These are phyloP conservation scores for Xylaria longipes DNA, from an alignment of 495 filamentous ascomycete genomes.

Conservation along the genomic window DNA sequence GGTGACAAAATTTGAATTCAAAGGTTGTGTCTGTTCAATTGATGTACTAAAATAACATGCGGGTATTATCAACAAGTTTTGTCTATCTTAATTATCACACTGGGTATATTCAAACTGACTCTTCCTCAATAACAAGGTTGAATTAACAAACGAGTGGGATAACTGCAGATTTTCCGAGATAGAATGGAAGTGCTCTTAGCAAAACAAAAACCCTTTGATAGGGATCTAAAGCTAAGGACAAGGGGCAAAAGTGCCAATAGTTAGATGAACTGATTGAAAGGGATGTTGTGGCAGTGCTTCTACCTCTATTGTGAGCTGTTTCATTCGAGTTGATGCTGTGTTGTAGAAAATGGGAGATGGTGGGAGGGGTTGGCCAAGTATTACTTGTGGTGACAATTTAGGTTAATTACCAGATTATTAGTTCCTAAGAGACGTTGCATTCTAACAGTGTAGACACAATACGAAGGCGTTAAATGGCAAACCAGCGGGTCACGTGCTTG, in stretches of 20 bases:
- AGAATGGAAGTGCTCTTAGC: background rate
- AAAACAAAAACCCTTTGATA: background rate
- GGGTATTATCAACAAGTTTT: background rate
- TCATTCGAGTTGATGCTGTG: too few species aligned
- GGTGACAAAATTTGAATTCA: background rate
- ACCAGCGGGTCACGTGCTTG: background rate
- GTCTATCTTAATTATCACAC: background rate
- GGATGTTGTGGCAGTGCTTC: too few species aligned
- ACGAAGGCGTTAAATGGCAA: background rate
- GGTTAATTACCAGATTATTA: background rate
- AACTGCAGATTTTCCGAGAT: background rate
- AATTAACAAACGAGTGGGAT: background rate
- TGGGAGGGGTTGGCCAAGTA: too few species aligned
- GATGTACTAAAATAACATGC: background rate
- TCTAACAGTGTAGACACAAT: background rate
- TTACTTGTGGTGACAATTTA: too few species aligned
- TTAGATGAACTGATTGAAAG: too few species aligned
- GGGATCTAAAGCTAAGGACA: background rate
- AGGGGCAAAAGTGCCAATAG: too few species aligned
- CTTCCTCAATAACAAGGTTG: background rate
- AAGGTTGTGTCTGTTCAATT: background rate
- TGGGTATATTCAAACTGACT: background rate
- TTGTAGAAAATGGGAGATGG: too few species aligned
- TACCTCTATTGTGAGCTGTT: too few species aligned
- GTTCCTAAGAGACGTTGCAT: background rate